Evolutionary conservation across 1,139 yeast species (phyloP).

Genomic region (Kurtzmaniella quercitrusa): DNA sequence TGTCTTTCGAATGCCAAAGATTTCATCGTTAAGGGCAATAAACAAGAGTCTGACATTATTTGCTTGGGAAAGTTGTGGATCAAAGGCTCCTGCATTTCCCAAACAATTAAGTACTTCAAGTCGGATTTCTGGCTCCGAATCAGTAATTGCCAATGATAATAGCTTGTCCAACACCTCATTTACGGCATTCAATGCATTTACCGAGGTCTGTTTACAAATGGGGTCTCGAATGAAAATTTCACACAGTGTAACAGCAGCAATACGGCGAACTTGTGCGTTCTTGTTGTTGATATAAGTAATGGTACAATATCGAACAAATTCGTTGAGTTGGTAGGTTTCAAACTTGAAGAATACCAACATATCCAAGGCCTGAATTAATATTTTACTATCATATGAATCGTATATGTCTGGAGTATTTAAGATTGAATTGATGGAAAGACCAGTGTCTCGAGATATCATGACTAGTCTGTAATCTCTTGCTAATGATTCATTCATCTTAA

Average conservation of each 20-base stretch:
- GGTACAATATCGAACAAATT: constrained; percentile 81
- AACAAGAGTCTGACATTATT: constrained; percentile 81
- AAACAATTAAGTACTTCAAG: constrained; percentile 71
- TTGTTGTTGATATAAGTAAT: constrained; percentile 78
- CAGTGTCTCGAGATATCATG: constrained; percentile 66
- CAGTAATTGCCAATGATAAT: constrained; percentile 84
- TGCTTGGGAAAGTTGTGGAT: constrained; percentile 91
- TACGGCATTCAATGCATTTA: constrained; percentile 78
- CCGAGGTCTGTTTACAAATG: constrained; percentile 79
- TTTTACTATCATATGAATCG: constrained; percentile 45
- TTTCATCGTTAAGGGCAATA: constrained; percentile 89
- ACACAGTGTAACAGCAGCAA: constrained; percentile 83
- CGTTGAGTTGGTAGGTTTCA: constrained; percentile 71
- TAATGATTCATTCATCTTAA: constrained; percentile 55
- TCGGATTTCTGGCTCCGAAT: constrained; percentile 79
- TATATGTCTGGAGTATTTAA: constrained; percentile 35
- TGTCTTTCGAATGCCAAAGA: constrained; percentile 76
- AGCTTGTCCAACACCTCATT: constrained; percentile 80
- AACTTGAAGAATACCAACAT: constrained; percentile 76
- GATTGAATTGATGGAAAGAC: constrained; percentile 34
- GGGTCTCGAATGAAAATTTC: constrained; percentile 77
- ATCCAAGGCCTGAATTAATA: constrained; percentile 63
- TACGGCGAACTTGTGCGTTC: constrained; percentile 72
- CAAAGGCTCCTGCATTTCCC: constrained; percentile 61
- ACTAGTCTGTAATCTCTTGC: constrained; percentile 78